Evolutionary conservation across 2,329 filamentous ascomycete species (phyloP).

Genomic region (Malbranchea cinnamomea): DNA sequence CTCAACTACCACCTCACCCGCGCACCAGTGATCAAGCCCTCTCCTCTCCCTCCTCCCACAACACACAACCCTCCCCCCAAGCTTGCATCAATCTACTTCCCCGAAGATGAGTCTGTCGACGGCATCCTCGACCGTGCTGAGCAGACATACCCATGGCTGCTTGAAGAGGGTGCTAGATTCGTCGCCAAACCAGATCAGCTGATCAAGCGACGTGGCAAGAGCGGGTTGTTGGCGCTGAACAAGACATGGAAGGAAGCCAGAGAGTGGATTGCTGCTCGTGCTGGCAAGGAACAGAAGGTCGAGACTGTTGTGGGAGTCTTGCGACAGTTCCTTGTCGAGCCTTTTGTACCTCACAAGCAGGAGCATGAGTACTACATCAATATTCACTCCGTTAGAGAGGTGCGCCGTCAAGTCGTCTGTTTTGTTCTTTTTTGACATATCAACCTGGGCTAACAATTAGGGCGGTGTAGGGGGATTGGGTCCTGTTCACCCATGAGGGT

Average conservation of each 20-base stretch:
- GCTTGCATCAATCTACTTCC: slow-evolving; percentile 84
- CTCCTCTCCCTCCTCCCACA: slow-evolving; percentile 66
- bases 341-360: slow-evolving; percentile 88
- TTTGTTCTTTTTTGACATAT: slow-evolving; percentile 6
- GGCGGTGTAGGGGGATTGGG: slow-evolving; percentile 77
- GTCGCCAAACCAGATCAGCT: slow-evolving; percentile 99
- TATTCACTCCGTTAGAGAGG: slow-evolving; percentile 99
- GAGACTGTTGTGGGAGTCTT: slow-evolving; percentile 81
- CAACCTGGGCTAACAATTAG: background rate
- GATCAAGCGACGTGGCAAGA: slow-evolving; percentile 99
- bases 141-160: slow-evolving; percentile 90
- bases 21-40: slow-evolving; percentile 93
- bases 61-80: slow-evolving; percentile 88
- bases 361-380: slow-evolving; percentile 99
- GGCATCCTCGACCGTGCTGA: slow-evolving; percentile 89
- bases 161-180: slow-evolving; percentile 71
- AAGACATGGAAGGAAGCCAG: slow-evolving; percentile 92
- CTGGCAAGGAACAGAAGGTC: slow-evolving; percentile 82
- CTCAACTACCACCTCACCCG: slow-evolving; percentile 99
- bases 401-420: slow-evolving; percentile 40
- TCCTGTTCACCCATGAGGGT: slow-evolving; percentile 98
- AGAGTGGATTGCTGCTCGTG: slow-evolving; percentile 84
- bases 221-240: slow-evolving; percentile 87
- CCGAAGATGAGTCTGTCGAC: slow-evolving; percentile 69
- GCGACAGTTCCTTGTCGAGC: slow-evolving; percentile 94